These are phyloP conservation scores for Phytophthora niederhauseri DNA, from an alignment of 352 stramenopile species.

Conservation along the genomic window DNA sequence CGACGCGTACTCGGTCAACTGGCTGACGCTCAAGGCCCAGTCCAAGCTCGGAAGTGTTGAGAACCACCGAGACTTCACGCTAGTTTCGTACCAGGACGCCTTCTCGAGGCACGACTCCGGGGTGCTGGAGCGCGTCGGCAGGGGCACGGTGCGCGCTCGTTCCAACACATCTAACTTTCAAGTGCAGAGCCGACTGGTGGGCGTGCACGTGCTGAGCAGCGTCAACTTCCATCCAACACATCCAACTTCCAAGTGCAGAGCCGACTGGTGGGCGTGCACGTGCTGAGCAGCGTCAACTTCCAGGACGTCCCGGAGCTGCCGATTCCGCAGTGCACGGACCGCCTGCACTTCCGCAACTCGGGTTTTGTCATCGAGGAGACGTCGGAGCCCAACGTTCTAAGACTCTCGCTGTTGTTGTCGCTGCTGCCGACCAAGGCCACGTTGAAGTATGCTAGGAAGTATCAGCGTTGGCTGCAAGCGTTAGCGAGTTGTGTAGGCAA, in stretches of 20 bases:
- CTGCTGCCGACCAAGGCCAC: constrained; percentile 50
- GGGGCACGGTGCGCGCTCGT: constrained; percentile 31
- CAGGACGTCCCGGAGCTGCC: constrained; percentile 42
- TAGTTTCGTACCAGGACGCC: constrained; percentile 75
- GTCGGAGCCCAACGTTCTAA: constrained; percentile 36
- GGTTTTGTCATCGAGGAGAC: constrained; percentile 69
- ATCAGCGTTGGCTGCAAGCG: constrained; percentile 40
- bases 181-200: constrained; percentile 41
- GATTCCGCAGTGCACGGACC: constrained; percentile 39
- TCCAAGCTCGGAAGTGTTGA: constrained; percentile 43
- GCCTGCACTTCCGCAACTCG: constrained; percentile 49
- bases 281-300: constrained; percentile 49
- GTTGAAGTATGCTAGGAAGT: constrained; percentile 39
- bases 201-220: constrained; percentile 43
- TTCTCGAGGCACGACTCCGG: constrained; percentile 50
- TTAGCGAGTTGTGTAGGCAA: constrained; percentile 45
- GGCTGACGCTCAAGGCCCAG: constrained; percentile 58
- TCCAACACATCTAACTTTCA: constrained; percentile 27
- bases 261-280: constrained; percentile 45
- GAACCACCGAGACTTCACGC: constrained; percentile 62
- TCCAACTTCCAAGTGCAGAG: constrained; percentile 29
- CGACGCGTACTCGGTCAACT: constrained; percentile 74
- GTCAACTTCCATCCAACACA: constrained; percentile 42
- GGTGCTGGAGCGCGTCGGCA: constrained; percentile 37
- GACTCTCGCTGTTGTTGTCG: constrained; percentile 51